Evolutionary conservation across 2,329 filamentous ascomycete genomes (phyloP).

Genomic region (Cladophialophora immunda): DNA sequence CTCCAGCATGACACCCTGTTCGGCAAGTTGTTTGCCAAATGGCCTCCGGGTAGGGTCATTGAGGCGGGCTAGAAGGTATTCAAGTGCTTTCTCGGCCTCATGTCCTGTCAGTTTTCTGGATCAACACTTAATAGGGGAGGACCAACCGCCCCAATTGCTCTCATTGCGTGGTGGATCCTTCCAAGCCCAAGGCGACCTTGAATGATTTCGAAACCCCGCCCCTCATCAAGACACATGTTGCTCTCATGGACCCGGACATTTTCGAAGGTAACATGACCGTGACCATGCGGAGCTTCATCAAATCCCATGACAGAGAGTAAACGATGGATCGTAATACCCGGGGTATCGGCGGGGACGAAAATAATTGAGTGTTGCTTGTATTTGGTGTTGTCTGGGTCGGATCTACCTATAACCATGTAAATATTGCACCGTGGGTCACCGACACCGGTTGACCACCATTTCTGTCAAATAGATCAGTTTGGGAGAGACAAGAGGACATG

Average conservation of each 20-base stretch:
- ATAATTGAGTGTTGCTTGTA: conserved; percentile 95
- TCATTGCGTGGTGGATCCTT: conserved; percentile 98
- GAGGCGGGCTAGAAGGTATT: too few species aligned
- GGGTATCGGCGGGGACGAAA: conserved; percentile 79
- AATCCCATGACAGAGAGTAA: conserved; percentile 96
- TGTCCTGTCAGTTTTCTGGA: too few species aligned
- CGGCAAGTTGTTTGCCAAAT: conserved; percentile 84
- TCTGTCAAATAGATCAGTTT: too few species aligned
- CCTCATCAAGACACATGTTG: conserved; percentile 90
- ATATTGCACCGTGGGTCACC: conserved; percentile 91
- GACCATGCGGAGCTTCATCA: conserved; percentile 97
- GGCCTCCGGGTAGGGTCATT: too few species aligned
- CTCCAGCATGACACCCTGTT: conserved; percentile 94
- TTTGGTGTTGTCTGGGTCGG: conserved; percentile 71
- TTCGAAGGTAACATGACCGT: conserved; percentile 88
- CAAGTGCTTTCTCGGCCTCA: too few species aligned
- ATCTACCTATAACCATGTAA: conserved; percentile 97
- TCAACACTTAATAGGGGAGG: too few species aligned
- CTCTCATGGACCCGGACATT: conserved; percentile 83
- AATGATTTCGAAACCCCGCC: conserved; percentile 96
- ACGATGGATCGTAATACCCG: conserved; percentile 87
- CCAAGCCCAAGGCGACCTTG: conserved; percentile 95
- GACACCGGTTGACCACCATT: conserved; percentile 99
- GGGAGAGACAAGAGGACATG: too few species aligned
- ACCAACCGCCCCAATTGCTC: too few species aligned